Evolutionary conservation across 1,284 basidiomycete genomes (phyloP), one percentile per base, ranked within the genome.

Genomic region (Pseudozyma thailandica): DNA sequence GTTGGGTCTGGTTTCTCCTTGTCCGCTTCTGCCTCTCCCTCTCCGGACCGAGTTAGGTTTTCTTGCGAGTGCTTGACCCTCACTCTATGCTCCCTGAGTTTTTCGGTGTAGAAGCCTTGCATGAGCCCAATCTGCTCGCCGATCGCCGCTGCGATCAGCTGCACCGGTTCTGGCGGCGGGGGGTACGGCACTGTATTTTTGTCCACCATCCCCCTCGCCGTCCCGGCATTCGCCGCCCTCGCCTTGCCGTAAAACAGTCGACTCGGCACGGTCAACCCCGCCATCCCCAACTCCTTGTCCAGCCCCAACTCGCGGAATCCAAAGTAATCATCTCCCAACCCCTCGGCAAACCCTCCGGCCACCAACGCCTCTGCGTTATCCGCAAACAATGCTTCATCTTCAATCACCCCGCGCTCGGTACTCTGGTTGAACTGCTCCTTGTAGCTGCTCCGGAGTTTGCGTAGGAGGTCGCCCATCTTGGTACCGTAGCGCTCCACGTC

Each of bases 321-420:
- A 30, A 98, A 88, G 84, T 94, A 96, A 83, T 98, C 94, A 76
- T 96, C 94, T 33, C 93, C 94, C 16, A 95, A 87, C 21, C 89
- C 87, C 52, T 92, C 91, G 0, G 92, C 90, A 82, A 94, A 94
- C 71, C 91, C 90, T 52, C 94, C 93, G 90, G 75, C 91, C 86
- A 78, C 90, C 85, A 77, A 88, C 88, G 78, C 90, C 52, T 85
- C 88, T 15, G 90, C 89, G 65, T 93, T 90, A 49, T 90, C 90
- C 37, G 91, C 91, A 81, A 95, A 93, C 52, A 95, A 85, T 25
- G 89, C 90, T 47, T 94, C 93, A 74, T 87, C 86, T 46, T 85
- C 85, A 16, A 86, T 83, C 20, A 83, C 62, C 49, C 82, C 75
- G 6, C 76, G 61, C 33, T 83, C 83, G 15, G 87, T 85, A 4